Evolutionary conservation across 2,329 filamentous ascomycete species (phyloP).

Genomic region (Periconia digitata): DNA sequence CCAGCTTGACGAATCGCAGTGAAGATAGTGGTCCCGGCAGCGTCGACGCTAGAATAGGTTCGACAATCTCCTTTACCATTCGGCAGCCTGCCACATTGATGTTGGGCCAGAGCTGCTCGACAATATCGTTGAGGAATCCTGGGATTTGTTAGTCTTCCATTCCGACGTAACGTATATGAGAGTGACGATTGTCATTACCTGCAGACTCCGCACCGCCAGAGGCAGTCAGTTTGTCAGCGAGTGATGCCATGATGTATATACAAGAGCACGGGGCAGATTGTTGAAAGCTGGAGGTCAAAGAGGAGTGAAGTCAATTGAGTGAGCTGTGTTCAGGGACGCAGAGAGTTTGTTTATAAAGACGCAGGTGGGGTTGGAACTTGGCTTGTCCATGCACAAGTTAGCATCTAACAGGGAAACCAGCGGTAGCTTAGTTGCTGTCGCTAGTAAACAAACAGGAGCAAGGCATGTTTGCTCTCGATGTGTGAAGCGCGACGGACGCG

Average conservation of each 20-base stretch:
- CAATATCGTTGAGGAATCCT: conserved; percentile 54
- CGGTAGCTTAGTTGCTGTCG: not conserved
- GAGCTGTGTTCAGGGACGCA: not conserved
- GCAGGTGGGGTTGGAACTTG: not conserved
- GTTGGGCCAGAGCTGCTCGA: conserved; percentile 54
- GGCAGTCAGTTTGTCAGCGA: conserved; percentile 45
- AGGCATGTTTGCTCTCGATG: not conserved
- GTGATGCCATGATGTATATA: conserved; percentile 15
- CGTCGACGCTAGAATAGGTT: conserved; percentile 52
- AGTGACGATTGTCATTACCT: conserved; percentile 20
- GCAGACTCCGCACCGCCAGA: conserved; percentile 47
- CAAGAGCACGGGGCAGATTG: not conserved
- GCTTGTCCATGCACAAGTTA: not conserved
- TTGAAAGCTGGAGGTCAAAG: not conserved
- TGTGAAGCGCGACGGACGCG: not conserved
- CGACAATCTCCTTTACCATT: conserved; percentile 52
- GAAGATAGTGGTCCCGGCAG: conserved; percentile 49
- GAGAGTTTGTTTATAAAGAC: not conserved
- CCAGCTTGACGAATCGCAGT: conserved; percentile 50
- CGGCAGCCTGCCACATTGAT: conserved; percentile 48
- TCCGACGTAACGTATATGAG: no score
- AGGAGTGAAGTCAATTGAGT: not conserved
- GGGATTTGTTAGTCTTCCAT: conserved; percentile 2
- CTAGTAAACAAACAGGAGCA: no score
- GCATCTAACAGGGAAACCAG: not conserved